phyloP scores from a whole-genome alignment of 2,329 filamentous ascomycete species.

The Pleomassaria siparia region DNA sequence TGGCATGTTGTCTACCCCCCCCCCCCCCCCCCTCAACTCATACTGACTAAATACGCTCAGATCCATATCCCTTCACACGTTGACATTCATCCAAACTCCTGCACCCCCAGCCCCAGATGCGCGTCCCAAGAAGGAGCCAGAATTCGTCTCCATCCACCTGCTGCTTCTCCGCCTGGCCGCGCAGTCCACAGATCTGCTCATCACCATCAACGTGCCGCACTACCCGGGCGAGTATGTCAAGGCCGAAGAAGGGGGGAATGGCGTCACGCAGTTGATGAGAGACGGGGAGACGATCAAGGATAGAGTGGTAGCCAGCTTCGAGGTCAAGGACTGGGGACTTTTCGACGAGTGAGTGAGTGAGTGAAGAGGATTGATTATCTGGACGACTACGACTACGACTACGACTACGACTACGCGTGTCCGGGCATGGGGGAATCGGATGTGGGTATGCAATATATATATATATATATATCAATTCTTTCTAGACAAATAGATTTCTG shows the following conservation, averaged over 20 bases:
- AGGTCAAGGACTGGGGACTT: slow-evolving; percentile 77
- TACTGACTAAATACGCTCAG: slow-evolving; percentile 19
- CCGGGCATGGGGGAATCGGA: too few relatives aligned
- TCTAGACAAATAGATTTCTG: too few relatives aligned
- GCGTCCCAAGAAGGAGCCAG: slow-evolving; percentile 37
- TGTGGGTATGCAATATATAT: too few relatives aligned
- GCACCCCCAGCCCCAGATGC: slow-evolving; percentile 33
- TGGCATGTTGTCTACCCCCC: neutral
- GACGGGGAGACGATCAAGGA: slow-evolving; percentile 64
- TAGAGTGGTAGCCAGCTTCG: slow-evolving; percentile 71
- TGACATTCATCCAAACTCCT: slow-evolving; percentile 62
- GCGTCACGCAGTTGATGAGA: slow-evolving; percentile 63
- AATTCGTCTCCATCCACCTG: slow-evolving; percentile 74
- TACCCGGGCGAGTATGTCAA: slow-evolving; percentile 72
- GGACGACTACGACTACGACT: too few relatives aligned
- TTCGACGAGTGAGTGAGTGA: slow-evolving; percentile 52
- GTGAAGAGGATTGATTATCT: neutral
- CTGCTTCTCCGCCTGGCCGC: slow-evolving; percentile 75
- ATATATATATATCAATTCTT: too few relatives aligned
- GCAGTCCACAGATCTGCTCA: slow-evolving; percentile 76
- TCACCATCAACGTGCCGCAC: slow-evolving; percentile 87
- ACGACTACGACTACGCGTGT: too few relatives aligned
- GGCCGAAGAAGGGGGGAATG: slow-evolving; percentile 68
- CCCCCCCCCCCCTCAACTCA: neutral
- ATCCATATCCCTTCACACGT: slow-evolving; percentile 63